These are phyloP conservation scores for Quercus dentata DNA, from an alignment of 306 rosid species.

Conservation along the genomic window DNA sequence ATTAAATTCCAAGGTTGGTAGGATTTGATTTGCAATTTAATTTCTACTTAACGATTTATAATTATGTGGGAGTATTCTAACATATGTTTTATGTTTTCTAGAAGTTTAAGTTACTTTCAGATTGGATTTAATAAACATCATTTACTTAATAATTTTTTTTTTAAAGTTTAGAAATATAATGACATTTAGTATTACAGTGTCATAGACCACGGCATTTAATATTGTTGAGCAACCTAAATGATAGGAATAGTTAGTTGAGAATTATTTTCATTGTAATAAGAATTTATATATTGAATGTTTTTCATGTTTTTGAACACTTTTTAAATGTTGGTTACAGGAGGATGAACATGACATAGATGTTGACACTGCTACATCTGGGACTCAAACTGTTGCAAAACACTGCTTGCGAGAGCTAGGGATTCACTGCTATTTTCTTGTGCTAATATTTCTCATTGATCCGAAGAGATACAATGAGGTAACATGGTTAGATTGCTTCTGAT, in stretches of 20 bases:
- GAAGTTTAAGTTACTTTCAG: no score
- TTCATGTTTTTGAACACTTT: not conserved
- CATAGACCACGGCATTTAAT: no score
- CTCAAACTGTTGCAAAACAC: constrained; percentile 64
- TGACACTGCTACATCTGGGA: constrained; percentile 69
- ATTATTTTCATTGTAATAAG: not conserved
- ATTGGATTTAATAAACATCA: no score
- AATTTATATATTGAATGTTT: not conserved
- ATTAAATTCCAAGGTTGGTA: no score
- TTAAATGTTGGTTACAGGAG: constrained; percentile 42
- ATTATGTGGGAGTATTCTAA: no score
- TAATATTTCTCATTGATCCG: constrained; percentile 86
- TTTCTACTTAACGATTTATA: no score
- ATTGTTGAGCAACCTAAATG: not conserved
- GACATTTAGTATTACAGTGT: no score
- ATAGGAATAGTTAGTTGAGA: not conserved
- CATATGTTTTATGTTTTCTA: no score
- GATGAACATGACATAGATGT: constrained; percentile 92
- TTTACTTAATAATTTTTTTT: no score
- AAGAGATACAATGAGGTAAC: constrained; percentile 78
- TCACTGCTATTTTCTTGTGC: constrained; percentile 60
- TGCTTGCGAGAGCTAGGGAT: constrained; percentile 84
- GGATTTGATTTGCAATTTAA: no score
- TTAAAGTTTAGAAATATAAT: no score
- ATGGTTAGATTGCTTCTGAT: not conserved